A percentile compares a stretch with the other conserved stretches of the same genome.
These are phyloP conservation scores for Hericium coralloides DNA, from an alignment of 768 basidiomycete species.

Conservation along the genomic window DNA sequence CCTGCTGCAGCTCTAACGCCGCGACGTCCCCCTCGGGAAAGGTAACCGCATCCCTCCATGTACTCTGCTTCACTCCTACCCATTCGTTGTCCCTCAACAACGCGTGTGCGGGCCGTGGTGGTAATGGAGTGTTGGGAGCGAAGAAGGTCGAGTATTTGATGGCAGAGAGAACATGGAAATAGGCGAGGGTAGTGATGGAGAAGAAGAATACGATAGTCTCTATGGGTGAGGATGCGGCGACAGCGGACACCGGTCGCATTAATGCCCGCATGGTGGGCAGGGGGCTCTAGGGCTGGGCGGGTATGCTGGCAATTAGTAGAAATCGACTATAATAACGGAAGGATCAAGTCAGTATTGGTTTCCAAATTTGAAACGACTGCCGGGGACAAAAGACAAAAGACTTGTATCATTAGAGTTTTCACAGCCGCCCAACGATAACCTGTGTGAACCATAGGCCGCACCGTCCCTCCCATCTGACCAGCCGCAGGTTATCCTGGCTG, in stretches of 20 bases:
- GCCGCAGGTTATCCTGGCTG: too few relatives aligned
- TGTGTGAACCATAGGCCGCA: background rate
- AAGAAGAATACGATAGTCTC: slow-evolving; percentile 90
- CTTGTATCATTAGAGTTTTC: background rate
- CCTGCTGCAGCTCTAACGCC: slow-evolving; percentile 64
- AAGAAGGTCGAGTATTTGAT: slow-evolving; percentile 86
- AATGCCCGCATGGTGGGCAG: slow-evolving; percentile 43
- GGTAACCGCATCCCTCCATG: slow-evolving; percentile 34
- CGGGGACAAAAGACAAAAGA: background rate
- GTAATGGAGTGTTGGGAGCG: slow-evolving; percentile 39
- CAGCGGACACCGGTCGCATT: slow-evolving; percentile 58
- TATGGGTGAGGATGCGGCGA: slow-evolving; percentile 69
- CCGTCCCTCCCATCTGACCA: background rate
- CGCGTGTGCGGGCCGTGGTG: slow-evolving; percentile 48
- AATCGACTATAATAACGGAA: background rate
- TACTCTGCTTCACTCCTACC: slow-evolving; percentile 47
- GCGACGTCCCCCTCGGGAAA: slow-evolving; percentile 21
- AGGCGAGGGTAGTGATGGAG: slow-evolving; percentile 84
- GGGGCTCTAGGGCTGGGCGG: background rate
- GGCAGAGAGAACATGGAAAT: slow-evolving; percentile 87
- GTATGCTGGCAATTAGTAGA: slow-evolving; percentile 4
- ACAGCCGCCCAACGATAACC: background rate
- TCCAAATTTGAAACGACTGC: background rate
- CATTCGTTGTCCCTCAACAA: slow-evolving; percentile 49
- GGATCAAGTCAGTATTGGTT: background rate